Percentiles rank a stretch among this genome's conserved stretches.
Conservation (phyloP, 345 rosid genomes). For the Passiflora organensis region DNA sequence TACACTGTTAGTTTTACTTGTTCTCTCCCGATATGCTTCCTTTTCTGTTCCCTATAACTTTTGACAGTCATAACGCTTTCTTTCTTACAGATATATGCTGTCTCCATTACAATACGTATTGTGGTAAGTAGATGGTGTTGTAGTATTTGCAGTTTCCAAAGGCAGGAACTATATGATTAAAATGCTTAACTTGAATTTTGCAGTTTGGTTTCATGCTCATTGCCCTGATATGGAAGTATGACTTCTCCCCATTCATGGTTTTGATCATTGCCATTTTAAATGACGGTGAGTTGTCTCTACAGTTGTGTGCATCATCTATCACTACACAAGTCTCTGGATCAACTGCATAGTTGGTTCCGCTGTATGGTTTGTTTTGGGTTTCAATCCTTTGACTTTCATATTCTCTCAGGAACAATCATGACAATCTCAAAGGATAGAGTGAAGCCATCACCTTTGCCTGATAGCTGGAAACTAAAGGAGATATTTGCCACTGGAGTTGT, state of each 20-base stretch:
- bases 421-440: constrained; percentile 34
- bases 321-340: no score
- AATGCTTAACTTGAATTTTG: constrained; percentile 1
- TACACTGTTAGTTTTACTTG: constrained; percentile 20
- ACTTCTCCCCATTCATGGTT: constrained; percentile 36
- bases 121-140: constrained; percentile 15
- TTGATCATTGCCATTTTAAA: constrained; percentile 32
- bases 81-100: constrained; percentile 25
- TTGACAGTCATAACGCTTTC: neutral
- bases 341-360: no score
- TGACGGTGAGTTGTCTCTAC: constrained; percentile 20
- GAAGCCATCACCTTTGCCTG: constrained; percentile 31
- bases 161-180: neutral
- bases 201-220: constrained; percentile 31
- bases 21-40: neutral
- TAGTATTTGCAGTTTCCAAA: neutral
- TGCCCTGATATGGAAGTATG: constrained; percentile 27
- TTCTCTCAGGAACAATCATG: constrained; percentile 26
- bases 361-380: neutral
- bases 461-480: constrained; percentile 30
- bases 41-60: neutral
- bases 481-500: constrained; percentile 29
- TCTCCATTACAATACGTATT: constrained; percentile 33
- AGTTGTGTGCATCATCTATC: no score
- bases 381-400: no score